These are phyloP conservation scores for Solanum piurae DNA, from an alignment of 257 asterid species.

Conservation along the genomic window DNA sequence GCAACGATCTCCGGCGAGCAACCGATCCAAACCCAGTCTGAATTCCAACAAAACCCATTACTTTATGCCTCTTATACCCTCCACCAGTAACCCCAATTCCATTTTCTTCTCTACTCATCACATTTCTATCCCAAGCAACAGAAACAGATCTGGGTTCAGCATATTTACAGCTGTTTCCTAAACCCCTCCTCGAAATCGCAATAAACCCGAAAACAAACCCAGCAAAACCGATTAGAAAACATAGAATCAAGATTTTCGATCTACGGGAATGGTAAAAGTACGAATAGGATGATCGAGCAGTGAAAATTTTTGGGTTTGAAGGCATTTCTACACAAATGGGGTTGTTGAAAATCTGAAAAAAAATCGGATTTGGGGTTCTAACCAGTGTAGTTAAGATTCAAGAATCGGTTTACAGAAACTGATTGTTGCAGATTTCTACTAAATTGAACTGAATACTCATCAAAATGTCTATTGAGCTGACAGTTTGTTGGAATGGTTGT, in stretches of 20 bases:
- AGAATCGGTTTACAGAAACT: not conserved
- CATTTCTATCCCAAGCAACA: conserved; percentile 12
- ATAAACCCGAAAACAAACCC: conserved; percentile 44
- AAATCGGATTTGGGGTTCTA: no score
- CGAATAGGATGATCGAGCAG: conserved; percentile 38
- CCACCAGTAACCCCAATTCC: conserved; percentile 19
- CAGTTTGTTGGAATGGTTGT: not conserved
- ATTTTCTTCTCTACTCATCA: conserved; percentile 8
- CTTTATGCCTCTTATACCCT: conserved; percentile 59
- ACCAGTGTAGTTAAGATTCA: not conserved
- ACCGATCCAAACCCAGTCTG: conserved; percentile 87
- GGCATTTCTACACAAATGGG: conserved; percentile 31
- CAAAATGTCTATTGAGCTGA: not conserved
- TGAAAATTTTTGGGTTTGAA: conserved; percentile 60
- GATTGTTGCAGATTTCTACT: not conserved
- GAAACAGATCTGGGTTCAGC: not conserved
- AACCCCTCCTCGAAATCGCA: conserved; percentile 30
- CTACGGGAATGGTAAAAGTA: conserved; percentile 18
- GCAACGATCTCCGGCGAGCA: conserved; percentile 64
- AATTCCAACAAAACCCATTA: conserved; percentile 90
- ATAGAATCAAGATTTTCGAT: conserved; percentile 35
- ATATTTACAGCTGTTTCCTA: conserved; percentile 7
- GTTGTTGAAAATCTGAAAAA: not conserved
- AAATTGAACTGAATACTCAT: not conserved
- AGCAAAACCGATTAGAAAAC: conserved; percentile 35